phyloP scores from a whole-genome alignment of 2,329 filamentous ascomycete species.

The Paraphaeosphaeria sporulosa region DNA sequence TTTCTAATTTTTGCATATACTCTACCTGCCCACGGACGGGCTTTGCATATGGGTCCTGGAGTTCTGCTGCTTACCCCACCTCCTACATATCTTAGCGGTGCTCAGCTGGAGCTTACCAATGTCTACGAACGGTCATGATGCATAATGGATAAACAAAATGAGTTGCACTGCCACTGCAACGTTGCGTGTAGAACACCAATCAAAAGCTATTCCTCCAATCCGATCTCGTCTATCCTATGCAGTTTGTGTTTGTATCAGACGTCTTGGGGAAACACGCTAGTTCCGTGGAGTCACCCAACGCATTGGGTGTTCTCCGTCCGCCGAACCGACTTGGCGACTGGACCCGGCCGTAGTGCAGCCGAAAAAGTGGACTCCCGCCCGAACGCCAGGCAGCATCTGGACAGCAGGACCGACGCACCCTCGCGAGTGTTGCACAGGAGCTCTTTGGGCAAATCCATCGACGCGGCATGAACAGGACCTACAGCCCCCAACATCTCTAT shows the following conservation, averaged over 20 bases:
- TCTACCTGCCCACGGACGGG: slow-evolving; percentile 13
- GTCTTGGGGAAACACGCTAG: neutral
- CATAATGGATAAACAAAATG: slow-evolving; percentile 30
- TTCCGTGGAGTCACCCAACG: neutral
- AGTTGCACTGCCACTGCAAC: neutral
- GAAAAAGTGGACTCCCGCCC: neutral
- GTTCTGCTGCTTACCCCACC: slow-evolving; percentile 16
- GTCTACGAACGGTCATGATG: slow-evolving; percentile 27
- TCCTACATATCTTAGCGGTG: slow-evolving; percentile 11
- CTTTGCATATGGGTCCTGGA: slow-evolving; percentile 24
- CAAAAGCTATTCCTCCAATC: neutral
- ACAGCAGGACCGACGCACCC: neutral
- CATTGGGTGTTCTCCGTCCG: neutral
- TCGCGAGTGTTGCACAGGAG: neutral
- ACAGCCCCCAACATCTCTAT: too few relatives aligned
- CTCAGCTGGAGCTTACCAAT: slow-evolving; percentile 17
- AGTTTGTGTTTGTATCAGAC: neutral
- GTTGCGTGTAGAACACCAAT: neutral
- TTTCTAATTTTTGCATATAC: slow-evolving; percentile 22
- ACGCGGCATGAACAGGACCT: neutral
- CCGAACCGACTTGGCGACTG: neutral
- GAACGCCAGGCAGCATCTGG: neutral
- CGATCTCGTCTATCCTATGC: neutral
- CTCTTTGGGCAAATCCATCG: too few relatives aligned
- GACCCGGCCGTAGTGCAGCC: neutral